These are phyloP conservation scores for Sporothrix variecibatus DNA, from an alignment of 2,329 filamentous ascomycete genomes.

Conservation along the genomic window DNA sequence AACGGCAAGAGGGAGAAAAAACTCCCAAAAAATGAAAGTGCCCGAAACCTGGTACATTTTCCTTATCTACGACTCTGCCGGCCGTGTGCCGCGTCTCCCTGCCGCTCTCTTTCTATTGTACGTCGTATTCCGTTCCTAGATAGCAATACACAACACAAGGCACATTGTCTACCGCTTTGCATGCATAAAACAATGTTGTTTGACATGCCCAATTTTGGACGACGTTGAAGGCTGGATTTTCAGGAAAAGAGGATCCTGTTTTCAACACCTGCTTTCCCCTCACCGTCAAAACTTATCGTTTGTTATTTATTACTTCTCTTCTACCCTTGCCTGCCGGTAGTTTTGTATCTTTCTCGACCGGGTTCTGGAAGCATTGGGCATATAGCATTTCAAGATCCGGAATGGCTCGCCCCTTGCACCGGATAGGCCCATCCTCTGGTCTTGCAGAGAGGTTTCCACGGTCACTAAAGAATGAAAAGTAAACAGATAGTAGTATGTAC, in stretches of 20 bases:
- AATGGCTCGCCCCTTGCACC: background rate
- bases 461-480: background rate
- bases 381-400: background rate
- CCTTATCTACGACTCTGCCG: background rate
- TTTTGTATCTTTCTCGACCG: background rate
- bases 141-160: background rate
- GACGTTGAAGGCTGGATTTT: background rate
- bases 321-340: background rate
- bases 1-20: background rate
- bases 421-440: background rate
- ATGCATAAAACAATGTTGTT: slow-evolving; percentile 22
- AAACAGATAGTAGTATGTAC: background rate
- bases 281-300: background rate
- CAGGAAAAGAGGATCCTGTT: background rate
- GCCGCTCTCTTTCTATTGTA: background rate
- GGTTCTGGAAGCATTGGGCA: slow-evolving; percentile 6
- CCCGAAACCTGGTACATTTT: slow-evolving; percentile 4
- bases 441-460: background rate
- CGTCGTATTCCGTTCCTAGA: no score
- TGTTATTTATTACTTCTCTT: background rate
- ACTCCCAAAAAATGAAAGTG: background rate
- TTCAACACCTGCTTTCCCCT: background rate
- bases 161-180: background rate
- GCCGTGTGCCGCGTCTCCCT: background rate
- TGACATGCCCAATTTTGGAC: background rate